These are phyloP conservation scores for Dioszegia crocea DNA, from an alignment of 768 basidiomycete species.

Conservation along the genomic window DNA sequence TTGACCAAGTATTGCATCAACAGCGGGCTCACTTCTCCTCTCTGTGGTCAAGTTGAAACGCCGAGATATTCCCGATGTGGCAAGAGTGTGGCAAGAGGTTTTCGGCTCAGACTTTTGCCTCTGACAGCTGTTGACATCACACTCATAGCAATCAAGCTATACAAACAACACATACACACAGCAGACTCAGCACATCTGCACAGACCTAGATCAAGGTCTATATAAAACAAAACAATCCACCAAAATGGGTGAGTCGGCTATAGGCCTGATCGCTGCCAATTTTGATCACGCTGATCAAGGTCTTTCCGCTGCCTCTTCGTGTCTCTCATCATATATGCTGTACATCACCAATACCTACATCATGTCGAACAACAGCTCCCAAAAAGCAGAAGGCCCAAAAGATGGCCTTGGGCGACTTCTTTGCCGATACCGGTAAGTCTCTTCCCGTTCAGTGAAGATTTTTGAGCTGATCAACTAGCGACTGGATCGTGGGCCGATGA, in stretches of 20 bases:
- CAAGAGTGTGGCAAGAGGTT: background rate
- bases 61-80: background rate
- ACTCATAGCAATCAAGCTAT: background rate
- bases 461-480: conserved; percentile 52
- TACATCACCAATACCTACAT: background rate
- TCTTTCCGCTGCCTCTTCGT: background rate
- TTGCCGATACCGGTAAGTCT: conserved; percentile 68
- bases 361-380: conserved; percentile 59
- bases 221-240: background rate
- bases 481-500: conserved; percentile 98
- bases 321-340: background rate
- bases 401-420: conserved; percentile 87
- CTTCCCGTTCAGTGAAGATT: background rate
- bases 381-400: conserved; percentile 81
- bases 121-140: background rate
- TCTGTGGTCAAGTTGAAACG: background rate
- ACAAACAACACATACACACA: no score
- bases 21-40: no score
- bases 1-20: no score
- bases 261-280: background rate
- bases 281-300: background rate
- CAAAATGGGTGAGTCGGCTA: background rate
- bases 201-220: background rate
- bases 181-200: no score
- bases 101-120: background rate